Conservation (phyloP, 257 asterid genomes). For the Penstemon barbatus region DNA sequence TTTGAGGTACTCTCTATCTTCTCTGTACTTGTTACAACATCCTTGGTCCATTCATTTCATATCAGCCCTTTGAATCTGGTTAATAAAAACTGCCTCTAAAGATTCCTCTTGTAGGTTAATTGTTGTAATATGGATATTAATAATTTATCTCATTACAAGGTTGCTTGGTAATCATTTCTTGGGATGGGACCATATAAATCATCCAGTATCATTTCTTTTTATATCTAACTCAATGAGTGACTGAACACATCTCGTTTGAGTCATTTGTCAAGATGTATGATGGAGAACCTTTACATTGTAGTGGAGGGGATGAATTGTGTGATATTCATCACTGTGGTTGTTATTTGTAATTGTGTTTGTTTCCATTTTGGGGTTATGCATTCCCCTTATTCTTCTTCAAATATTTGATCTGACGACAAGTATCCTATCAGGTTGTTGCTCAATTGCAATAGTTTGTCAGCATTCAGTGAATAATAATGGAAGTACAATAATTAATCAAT, state of each 20-base stretch:
- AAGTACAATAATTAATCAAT: background rate
- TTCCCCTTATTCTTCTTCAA: background rate
- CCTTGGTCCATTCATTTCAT: background rate
- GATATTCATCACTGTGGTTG: background rate
- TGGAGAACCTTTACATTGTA: conserved; percentile 4
- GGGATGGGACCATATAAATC: background rate
- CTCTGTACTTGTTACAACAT: background rate
- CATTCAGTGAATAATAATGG: background rate
- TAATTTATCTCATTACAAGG: background rate
- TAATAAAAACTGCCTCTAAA: background rate
- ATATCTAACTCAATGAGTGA: background rate
- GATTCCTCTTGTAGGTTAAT: conserved; percentile 5
- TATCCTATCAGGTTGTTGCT: background rate
- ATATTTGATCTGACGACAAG: too few relatives aligned
- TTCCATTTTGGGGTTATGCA: background rate
- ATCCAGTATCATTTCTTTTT: background rate
- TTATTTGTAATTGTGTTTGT: background rate
- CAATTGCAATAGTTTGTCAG: background rate
- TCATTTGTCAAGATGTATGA: conserved; percentile 8
- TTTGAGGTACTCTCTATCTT: conserved; percentile 68
- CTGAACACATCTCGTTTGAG: background rate
- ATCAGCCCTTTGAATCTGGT: background rate
- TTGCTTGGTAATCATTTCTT: conserved; percentile 6
- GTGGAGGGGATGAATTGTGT: background rate
- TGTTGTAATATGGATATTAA: background rate